Evolutionary conservation across 257 asterid species (phyloP), one percentile per base, ranked within the genome.

Genomic region (Solanum medicagineum): DNA sequence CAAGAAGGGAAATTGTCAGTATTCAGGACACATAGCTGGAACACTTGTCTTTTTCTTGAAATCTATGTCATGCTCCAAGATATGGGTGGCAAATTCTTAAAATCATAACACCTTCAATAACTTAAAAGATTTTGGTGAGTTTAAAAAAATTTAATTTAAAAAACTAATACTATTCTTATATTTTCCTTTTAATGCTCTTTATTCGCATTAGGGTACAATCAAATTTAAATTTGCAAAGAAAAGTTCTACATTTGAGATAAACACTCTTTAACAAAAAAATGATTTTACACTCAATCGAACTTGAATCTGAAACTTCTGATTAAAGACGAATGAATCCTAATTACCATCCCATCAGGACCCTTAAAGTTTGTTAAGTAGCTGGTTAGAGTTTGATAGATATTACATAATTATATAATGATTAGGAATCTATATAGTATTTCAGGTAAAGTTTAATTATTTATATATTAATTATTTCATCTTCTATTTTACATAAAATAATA

Each of bases 61-160:
- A 87, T 87, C 84, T 79, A 89, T 88, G 84, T 90, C 91, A 89
- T 90, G 90, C 90, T 89, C 93, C 86, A 84, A 90, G 90, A 90
- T 90, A 87, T 91, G 88, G 87, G 91, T 89, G 86, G 87, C 87
- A 90, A 68, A 75, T 90, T 89, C 86, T 88, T 75, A 89, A 87
- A 87, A 90, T 90, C 80, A 85, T 85, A 82, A 87, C 36, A 87
- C 82, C 89, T 88, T 87, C 80, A 82, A 55, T 84, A 63, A 36
- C 6, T 70, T 40, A 42, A 40, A 86, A 86, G 86, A 86, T 86
- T 87, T 87, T 29, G 49, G 65, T 11, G 45, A 54, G 65, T 40
- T 75, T 22, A 24, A 49, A 49, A 40, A 32, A 32, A 32, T 32
- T 32, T 32, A 32, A 32, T 32, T 32, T 32, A 2, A 32, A 32